phyloP scores from a whole-genome alignment of 106 monocot species.

The Platanthera guangdongensis region DNA sequence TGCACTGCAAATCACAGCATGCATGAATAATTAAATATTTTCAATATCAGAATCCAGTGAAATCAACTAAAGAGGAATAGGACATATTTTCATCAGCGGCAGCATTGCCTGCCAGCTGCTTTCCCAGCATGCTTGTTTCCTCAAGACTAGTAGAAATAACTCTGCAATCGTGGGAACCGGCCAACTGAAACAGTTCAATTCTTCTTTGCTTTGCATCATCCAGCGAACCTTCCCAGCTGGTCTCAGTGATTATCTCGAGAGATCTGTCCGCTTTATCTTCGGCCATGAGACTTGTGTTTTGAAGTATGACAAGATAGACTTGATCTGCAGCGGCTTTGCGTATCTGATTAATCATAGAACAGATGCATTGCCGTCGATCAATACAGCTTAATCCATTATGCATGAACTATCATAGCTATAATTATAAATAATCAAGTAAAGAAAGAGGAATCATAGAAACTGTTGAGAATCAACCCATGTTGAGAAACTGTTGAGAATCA shows the following conservation, averaged over 20 bases:
- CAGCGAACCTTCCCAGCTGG: constrained; percentile 78
- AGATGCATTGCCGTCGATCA: neutral
- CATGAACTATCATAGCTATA: no score
- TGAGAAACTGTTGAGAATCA: no score
- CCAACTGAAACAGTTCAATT: constrained; percentile 28
- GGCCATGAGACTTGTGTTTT: constrained; percentile 38
- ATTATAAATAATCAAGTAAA: no score
- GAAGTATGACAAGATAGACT: constrained; percentile 77
- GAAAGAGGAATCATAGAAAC: no score
- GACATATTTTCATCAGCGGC: constrained; percentile 70
- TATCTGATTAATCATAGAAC: constrained; percentile 31
- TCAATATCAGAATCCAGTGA: constrained; percentile 47
- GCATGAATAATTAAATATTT: no score
- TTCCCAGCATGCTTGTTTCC: neutral
- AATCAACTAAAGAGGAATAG: constrained; percentile 80
- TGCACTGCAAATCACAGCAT: no score
- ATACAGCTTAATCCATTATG: no score
- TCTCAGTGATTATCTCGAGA: constrained; percentile 70
- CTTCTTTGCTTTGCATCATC: constrained; percentile 47
- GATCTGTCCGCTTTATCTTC: constrained; percentile 41
- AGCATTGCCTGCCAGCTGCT: neutral
- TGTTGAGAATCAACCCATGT: no score
- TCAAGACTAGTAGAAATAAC: constrained; percentile 13
- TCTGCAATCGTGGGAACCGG: constrained; percentile 11
- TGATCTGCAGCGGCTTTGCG: constrained; percentile 85